Evolutionary conservation across 1,139 yeast species (phyloP), one percentile per base, ranked within the genome.

Genomic region (Hemisphaericaspora subhashii): DNA sequence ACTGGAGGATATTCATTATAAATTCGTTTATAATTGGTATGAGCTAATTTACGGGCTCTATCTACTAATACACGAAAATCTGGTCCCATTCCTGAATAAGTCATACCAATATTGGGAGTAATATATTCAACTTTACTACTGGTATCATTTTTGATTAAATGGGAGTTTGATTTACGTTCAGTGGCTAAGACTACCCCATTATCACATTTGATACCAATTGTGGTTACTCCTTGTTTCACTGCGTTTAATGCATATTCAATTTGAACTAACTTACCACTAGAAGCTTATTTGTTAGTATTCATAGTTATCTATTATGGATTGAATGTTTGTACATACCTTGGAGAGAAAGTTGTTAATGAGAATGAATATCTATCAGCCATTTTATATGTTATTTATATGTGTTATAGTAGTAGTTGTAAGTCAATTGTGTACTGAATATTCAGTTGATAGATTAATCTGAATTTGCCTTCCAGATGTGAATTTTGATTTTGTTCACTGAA

Each of bases 321-420:
- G n/a, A n/a, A n/a, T n/a, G n/a, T n/a, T n/a, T n/a, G n/a, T n/a
- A 78, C 88, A 48, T 78, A 84, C 90, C 86, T 86, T 59, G 98
- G 98, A 40, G 97, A 89, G 64, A 90, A 90, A 24, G 98, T 90
- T 34, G 98, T 90, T 50, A 92, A 78, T 18, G 98, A 94, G 62
- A 94, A 94, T 12, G 98, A 90, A 68, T 94, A 92, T 76, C 98
- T 81, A 65, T 92, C 98, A 48, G 98, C 96, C 97, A 92, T 90
- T 45, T 23, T 33, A 12, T 31, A 28, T 37, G 24, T 45, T 20
- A 25, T 23, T 17, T 36, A 15, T 22, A 14, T 22, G 15, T 37
- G 30, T 25, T n/a, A 4, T n/a, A 12, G 15, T 24, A 12, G 12
- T 24, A 24, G 27, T 8, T 9, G n/a, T n/a, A n/a, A n/a, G n/a